These are phyloP conservation scores for Wickerhamiella allomyrinae DNA, from an alignment of 805 yeast genomes.

Conservation along the genomic window DNA sequence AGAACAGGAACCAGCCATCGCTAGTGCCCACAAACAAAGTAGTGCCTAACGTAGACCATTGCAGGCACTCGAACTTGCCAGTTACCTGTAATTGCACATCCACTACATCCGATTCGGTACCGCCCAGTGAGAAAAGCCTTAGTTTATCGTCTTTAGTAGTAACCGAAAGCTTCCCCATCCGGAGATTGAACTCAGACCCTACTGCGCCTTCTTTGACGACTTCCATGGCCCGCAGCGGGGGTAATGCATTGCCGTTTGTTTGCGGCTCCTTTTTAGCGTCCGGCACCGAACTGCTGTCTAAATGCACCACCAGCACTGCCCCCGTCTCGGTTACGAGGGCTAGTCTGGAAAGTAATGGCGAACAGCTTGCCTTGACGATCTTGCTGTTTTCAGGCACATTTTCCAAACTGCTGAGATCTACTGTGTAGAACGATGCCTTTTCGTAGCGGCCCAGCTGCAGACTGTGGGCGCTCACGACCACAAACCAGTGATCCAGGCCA, in stretches of 20 bases:
- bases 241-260: background rate
- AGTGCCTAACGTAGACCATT: conserved; percentile 29
- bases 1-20: conserved; percentile 36
- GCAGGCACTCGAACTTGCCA: conserved; percentile 17
- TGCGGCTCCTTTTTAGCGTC: background rate
- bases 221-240: conserved; percentile 5
- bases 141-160: conserved; percentile 14
- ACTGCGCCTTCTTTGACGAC: conserved; percentile 4
- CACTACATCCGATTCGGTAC: background rate
- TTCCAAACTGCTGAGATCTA: conserved; percentile 10
- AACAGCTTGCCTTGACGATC: background rate
- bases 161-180: conserved; percentile 30
- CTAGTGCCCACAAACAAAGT: conserved; percentile 22
- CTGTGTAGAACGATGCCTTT: conserved; percentile 12
- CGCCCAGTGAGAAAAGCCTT: conserved; percentile 11
- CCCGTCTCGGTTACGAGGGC: background rate
- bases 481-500: conserved; percentile 17
- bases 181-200: conserved; percentile 28
- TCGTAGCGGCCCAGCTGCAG: conserved; percentile 13
- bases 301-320: background rate
- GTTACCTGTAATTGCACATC: conserved; percentile 6
- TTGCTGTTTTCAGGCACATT: conserved; percentile 2
- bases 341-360: background rate
- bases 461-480: conserved; percentile 15
- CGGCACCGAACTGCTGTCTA: too few species aligned